Evolutionary conservation across 495 filamentous ascomycete genomes (phyloP).

Genomic region (Neurospora sp.): DNA sequence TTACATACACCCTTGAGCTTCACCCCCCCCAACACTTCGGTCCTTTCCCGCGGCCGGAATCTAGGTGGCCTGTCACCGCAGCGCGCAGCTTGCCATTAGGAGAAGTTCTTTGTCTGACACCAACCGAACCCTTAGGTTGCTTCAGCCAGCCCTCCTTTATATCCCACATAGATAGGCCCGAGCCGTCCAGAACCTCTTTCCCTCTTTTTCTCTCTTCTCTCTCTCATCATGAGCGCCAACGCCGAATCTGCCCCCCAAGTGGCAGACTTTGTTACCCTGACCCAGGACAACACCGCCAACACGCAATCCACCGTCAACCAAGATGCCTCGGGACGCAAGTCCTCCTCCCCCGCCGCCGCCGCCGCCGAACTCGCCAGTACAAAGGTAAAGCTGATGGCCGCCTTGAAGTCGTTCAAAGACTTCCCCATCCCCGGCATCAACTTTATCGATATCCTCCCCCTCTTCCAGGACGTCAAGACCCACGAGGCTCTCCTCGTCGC

Average conservation of each 20-base stretch:
- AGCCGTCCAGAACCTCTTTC: constrained; percentile 7
- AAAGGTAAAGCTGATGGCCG: constrained; percentile 58
- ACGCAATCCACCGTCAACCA: constrained; percentile 28
- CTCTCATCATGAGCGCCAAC: constrained; percentile 50
- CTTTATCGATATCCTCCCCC: constrained; percentile 97
- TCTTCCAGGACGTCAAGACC: constrained; percentile 71
- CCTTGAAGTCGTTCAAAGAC: constrained; percentile 68
- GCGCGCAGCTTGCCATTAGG: background rate
- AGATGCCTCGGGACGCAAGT: constrained; percentile 48
- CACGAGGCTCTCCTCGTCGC: constrained; percentile 74
- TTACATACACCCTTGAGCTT: background rate
- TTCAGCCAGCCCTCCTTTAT: constrained; percentile 17
- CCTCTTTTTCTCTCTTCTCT: constrained; percentile 18
- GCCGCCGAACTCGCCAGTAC: constrained; percentile 85
- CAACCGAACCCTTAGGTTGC: background rate
- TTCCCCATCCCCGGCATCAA: constrained; percentile 91
- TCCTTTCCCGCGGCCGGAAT: background rate
- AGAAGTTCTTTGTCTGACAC: background rate
- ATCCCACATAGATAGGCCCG: constrained; percentile 13
- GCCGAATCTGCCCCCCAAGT: constrained; percentile 20
- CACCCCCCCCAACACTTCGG: background rate
- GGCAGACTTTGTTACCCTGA: constrained; percentile 8
- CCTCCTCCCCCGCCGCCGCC: constrained; percentile 57
- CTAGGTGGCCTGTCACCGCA: background rate
- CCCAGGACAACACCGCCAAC: constrained; percentile 16